These are phyloP conservation scores for Populus hybrid DNA, from an alignment of 441 rosid genomes.

Conservation along the genomic window DNA sequence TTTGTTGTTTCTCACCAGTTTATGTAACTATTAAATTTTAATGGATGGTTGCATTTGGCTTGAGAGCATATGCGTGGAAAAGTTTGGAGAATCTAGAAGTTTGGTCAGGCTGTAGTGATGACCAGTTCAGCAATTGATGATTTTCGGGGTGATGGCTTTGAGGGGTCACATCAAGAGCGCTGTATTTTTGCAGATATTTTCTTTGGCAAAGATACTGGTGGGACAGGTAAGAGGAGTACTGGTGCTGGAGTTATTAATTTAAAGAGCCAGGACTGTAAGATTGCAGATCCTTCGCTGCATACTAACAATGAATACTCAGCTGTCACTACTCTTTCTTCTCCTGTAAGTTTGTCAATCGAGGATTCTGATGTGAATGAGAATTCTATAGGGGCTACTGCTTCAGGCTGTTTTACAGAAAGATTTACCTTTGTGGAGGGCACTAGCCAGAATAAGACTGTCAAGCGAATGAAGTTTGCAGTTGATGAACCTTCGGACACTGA, in stretches of 20 bases:
- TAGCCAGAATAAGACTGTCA: slow-evolving; percentile 31
- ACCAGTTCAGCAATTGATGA: slow-evolving; percentile 29
- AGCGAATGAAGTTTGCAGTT: slow-evolving; percentile 49
- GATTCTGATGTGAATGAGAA: slow-evolving; percentile 35
- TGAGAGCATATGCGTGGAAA: slow-evolving; percentile 4
- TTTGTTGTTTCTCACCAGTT: slow-evolving; percentile 13
- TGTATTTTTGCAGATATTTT: slow-evolving; percentile 56
- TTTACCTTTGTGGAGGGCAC: slow-evolving; percentile 34
- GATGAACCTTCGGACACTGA: slow-evolving; percentile 26
- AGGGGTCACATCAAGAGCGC: slow-evolving; percentile 60
- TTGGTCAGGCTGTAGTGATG: slow-evolving; percentile 37
- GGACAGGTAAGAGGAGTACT: slow-evolving; percentile 43
- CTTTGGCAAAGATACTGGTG: slow-evolving; percentile 44
- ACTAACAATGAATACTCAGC: slow-evolving; percentile 67
- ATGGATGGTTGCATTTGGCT: slow-evolving; percentile 10
- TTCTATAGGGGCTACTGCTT: slow-evolving; percentile 30
- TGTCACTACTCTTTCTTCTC: slow-evolving; percentile 46
- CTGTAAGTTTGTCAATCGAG: slow-evolving; percentile 34
- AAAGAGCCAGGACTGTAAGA: slow-evolving; percentile 43
- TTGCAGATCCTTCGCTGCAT: slow-evolving; percentile 33
- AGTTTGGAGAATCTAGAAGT: slow-evolving; percentile 18
- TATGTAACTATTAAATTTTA: not conserved
- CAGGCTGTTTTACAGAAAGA: slow-evolving; percentile 35
- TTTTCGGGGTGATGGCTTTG: slow-evolving; percentile 50
- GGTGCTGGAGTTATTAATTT: slow-evolving; percentile 45